Conservation (phyloP, 352 stramenopile genomes). For the Phytophthora sojae region DNA sequence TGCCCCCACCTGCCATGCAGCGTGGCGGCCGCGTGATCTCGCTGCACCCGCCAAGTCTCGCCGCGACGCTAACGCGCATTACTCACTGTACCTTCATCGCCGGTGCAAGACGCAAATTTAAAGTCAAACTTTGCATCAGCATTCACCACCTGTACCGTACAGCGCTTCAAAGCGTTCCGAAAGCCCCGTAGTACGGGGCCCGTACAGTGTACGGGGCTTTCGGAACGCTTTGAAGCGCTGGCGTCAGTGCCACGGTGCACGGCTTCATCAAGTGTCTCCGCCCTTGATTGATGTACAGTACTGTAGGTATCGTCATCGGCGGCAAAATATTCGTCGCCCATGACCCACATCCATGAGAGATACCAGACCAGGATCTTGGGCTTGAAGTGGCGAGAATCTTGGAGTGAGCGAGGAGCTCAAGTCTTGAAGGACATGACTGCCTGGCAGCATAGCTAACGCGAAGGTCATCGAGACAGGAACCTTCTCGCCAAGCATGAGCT, state of each 20-base stretch:
- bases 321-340: conserved; percentile 16
- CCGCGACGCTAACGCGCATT: conserved; percentile 11
- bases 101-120: neutral
- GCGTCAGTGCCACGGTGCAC: conserved; percentile 23
- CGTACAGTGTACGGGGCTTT: neutral
- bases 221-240: conserved; percentile 12
- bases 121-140: conserved; percentile 11
- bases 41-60: neutral
- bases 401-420: neutral
- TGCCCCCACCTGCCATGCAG: neutral
- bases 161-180: too few species aligned
- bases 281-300: conserved; percentile 4
- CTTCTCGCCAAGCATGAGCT: conserved; percentile 17
- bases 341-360: neutral
- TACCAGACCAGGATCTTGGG: neutral
- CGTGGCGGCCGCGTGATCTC: neutral
- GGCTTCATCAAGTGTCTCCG: neutral
- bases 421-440: conserved; percentile 15
- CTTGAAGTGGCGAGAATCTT: neutral
- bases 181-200: too few species aligned
- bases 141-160: conserved; percentile 4
- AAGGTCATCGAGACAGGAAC: conserved; percentile 14
- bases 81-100: conserved; percentile 7
- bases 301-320: neutral
- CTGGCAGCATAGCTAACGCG: conserved; percentile 22